These are phyloP conservation scores for Iris macrosiphon DNA, from an alignment of 106 monocot species.

Conservation along the genomic window DNA sequence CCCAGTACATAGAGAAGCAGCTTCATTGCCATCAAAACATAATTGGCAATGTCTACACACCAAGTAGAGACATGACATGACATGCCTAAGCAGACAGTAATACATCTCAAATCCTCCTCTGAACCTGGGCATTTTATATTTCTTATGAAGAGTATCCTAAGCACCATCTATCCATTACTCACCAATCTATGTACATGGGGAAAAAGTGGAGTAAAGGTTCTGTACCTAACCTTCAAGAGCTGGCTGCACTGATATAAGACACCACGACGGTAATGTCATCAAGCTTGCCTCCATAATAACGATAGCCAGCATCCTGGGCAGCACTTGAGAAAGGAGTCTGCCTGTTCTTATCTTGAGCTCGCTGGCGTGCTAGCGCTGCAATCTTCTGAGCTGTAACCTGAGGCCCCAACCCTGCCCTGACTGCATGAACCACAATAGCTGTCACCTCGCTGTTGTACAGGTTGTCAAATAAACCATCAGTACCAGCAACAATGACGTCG, in stretches of 20 bases:
- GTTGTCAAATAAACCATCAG: conserved; percentile 72
- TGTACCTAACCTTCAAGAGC: too few relatives aligned
- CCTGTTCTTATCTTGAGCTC: conserved; percentile 49
- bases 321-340: conserved; percentile 68
- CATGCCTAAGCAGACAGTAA: too few relatives aligned
- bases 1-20: too few relatives aligned
- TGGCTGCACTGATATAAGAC: conserved; percentile 47
- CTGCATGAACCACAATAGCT: conserved; percentile 39
- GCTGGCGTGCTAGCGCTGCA: conserved; percentile 54
- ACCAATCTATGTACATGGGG: too few relatives aligned
- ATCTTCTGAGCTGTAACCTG: conserved; percentile 56
- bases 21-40: too few relatives aligned
- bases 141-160: too few relatives aligned
- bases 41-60: too few relatives aligned
- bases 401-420: conserved; percentile 42
- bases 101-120: too few relatives aligned
- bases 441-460: conserved; percentile 50
- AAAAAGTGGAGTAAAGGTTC: too few relatives aligned
- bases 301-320: conserved; percentile 65
- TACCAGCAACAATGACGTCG: conserved; percentile 59
- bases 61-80: too few relatives aligned
- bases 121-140: too few relatives aligned
- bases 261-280: conserved; percentile 72
- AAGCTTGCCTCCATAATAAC: conserved; percentile 68
- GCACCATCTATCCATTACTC: too few relatives aligned